Evolutionary conservation across 371 early-diverging fungal species (phyloP).

Genomic region (Blakeslea trispora): DNA sequence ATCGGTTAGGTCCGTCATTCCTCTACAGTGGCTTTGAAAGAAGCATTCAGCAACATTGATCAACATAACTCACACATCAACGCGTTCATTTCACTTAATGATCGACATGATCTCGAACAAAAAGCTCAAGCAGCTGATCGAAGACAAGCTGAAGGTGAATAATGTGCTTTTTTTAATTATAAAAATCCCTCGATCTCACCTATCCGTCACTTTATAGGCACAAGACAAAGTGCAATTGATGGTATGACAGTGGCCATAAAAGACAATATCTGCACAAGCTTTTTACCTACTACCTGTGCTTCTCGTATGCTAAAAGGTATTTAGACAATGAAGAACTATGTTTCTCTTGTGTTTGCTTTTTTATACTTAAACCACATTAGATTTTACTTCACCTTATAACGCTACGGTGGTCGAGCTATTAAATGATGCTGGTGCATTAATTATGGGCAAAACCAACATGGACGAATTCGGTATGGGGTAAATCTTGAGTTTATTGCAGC

Average conservation of each 20-base stretch:
- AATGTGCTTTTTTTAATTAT: no score
- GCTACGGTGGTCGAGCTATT: constrained; percentile 77
- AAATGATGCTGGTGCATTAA: constrained; percentile 65
- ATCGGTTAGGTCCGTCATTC: constrained; percentile 13
- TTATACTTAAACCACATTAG: constrained; percentile 39
- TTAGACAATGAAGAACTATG: background rate
- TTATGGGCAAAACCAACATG: constrained; percentile 91
- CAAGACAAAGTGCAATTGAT: constrained; percentile 47
- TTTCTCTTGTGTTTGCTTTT: background rate
- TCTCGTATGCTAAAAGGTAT: constrained; percentile 69
- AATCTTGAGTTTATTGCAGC: constrained; percentile 1
- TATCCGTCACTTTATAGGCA: constrained; percentile 2
- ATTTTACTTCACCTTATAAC: constrained; percentile 75
- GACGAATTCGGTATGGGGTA: constrained; percentile 99
- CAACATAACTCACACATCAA: constrained; percentile 31
- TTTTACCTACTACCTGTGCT: constrained; percentile 68
- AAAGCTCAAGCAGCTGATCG: constrained; percentile 13
- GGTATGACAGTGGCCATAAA: constrained; percentile 71
- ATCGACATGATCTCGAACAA: constrained; percentile 1
- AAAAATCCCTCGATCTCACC: no score
- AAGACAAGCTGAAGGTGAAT: constrained; percentile 17
- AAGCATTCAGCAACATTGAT: constrained; percentile 28
- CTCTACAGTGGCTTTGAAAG: constrained; percentile 13
- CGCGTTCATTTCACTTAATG: constrained; percentile 39
- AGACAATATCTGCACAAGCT: constrained; percentile 69